phyloP scores from a whole-genome alignment of 2,329 filamentous ascomycete genomes.

The Penicillium sp. region DNA sequence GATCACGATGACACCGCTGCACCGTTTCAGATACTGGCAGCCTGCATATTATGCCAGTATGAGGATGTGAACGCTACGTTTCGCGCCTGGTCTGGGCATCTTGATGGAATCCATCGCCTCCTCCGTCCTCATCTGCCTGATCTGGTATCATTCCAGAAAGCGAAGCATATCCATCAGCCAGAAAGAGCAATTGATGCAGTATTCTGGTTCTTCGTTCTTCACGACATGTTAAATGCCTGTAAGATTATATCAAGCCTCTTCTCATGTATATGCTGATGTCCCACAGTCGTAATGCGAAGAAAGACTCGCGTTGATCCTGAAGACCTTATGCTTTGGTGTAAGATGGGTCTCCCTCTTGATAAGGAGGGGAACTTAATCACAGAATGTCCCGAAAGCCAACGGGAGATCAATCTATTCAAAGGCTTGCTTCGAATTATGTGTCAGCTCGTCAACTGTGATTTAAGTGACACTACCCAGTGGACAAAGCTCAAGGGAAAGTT shows the following conservation, averaged over 20 bases:
- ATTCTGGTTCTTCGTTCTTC: constrained; percentile 24
- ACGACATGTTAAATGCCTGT: constrained; percentile 26
- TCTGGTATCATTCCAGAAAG: not conserved
- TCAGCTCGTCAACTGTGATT: constrained; percentile 4
- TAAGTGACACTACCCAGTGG: not conserved
- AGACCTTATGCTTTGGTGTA: constrained; percentile 4
- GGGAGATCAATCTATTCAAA: constrained; percentile 3
- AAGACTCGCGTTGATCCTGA: constrained; percentile 8
- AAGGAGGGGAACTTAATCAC: not conserved
- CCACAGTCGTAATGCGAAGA: not conserved
- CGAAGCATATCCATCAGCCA: constrained; percentile 1
- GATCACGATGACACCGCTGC: not conserved
- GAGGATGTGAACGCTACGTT: constrained; percentile 24
- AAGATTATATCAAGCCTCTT: not conserved
- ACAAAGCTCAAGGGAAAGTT: constrained; percentile 2
- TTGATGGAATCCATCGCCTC: constrained; percentile 22
- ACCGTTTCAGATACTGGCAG: constrained; percentile 8
- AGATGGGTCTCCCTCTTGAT: constrained; percentile 10
- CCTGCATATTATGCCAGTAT: constrained; percentile 25
- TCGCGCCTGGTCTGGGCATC: constrained; percentile 23
- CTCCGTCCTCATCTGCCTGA: constrained; percentile 15
- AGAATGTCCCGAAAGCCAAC: not conserved
- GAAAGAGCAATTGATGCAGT: constrained; percentile 14
- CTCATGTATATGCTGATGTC: not conserved
- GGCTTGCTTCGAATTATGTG: constrained; percentile 13